Conservation (phyloP, 805 yeast species). For the Kuraishia floccosa region DNA sequence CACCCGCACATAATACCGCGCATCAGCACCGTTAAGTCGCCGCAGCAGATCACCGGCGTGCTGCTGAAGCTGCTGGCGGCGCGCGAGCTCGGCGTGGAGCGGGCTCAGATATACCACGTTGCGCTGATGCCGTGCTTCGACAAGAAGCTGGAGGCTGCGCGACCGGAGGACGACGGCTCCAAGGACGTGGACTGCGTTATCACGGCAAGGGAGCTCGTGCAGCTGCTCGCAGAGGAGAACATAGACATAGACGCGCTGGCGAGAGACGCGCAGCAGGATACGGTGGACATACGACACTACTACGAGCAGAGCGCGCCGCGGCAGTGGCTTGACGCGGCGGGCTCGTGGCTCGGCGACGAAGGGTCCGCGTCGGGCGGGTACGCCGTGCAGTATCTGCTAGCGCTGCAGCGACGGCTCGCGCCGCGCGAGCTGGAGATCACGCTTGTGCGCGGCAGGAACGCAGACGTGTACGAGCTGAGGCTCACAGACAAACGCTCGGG, state of each 20-base stretch:
- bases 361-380: conserved; percentile 92
- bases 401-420: conserved; percentile 16
- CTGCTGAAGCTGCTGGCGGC: conserved; percentile 46
- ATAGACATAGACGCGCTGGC: conserved; percentile 21
- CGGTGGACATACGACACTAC: conserved; percentile 6
- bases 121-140: conserved; percentile 96
- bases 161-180: conserved; percentile 41
- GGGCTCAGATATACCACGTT: conserved; percentile 53
- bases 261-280: conserved; percentile 6
- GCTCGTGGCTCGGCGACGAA: conserved; percentile 60
- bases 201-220: conserved; percentile 80
- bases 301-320: conserved; percentile 33
- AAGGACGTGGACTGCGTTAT: conserved; percentile 88
- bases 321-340: conserved; percentile 47
- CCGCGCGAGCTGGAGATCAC: conserved; percentile 17
- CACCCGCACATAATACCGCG: conserved; percentile 74
- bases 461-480: conserved; percentile 63
- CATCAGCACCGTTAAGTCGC: conserved; percentile 69
- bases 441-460: conserved; percentile 54
- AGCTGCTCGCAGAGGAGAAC: conserved; percentile 47
- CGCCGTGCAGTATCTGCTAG: conserved; percentile 53
- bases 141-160: conserved; percentile 87
- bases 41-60: conserved; percentile 88
- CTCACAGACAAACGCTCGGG: conserved; percentile 21
- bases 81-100: conserved; percentile 16